phyloP scores from a whole-genome alignment of 2,329 filamentous ascomycete species.

The Monilinia polystroma region DNA sequence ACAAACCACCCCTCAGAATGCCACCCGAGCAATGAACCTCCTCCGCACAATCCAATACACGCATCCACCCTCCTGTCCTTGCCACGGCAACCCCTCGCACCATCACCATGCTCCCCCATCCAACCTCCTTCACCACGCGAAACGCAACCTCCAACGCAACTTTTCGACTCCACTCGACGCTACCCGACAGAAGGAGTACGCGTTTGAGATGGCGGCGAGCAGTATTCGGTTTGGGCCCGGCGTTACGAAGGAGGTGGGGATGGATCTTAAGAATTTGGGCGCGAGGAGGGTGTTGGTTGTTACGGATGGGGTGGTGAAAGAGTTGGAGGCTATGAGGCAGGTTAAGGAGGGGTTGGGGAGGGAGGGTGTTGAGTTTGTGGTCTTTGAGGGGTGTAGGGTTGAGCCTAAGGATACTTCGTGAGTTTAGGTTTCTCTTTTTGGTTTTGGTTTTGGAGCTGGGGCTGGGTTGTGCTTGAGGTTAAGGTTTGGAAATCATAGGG shows the following conservation, averaged over 20 bases:
- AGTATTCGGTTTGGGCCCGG: constrained; percentile 93
- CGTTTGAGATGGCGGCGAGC: constrained; percentile 97
- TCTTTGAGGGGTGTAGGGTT: constrained; percentile 77
- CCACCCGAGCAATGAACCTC: constrained; percentile 65
- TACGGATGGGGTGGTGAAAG: constrained; percentile 78
- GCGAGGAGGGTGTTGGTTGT: constrained; percentile 87
- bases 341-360: constrained; percentile 75
- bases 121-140: constrained; percentile 44
- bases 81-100: constrained; percentile 83
- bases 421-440: constrained; percentile 39
- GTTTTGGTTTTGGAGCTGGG: no score
- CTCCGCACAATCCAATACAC: constrained; percentile 89
- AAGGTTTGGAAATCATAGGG: no score
- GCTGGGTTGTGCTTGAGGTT: neutral
- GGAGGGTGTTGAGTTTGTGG: constrained; percentile 76
- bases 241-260: constrained; percentile 91
- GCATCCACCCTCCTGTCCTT: constrained; percentile 85
- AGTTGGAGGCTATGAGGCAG: constrained; percentile 85
- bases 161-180: constrained; percentile 76
- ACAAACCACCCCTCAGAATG: constrained; percentile 45
- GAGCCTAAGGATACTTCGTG: constrained; percentile 95
- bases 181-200: constrained; percentile 84
- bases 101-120: constrained; percentile 52
- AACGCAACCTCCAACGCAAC: constrained; percentile 48
- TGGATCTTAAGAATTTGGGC: constrained; percentile 93